A percentile compares a stretch with the other conserved stretches of the same genome.
Conservation (phyloP, 306 rosid genomes). For the Spatholobus suberectus region DNA sequence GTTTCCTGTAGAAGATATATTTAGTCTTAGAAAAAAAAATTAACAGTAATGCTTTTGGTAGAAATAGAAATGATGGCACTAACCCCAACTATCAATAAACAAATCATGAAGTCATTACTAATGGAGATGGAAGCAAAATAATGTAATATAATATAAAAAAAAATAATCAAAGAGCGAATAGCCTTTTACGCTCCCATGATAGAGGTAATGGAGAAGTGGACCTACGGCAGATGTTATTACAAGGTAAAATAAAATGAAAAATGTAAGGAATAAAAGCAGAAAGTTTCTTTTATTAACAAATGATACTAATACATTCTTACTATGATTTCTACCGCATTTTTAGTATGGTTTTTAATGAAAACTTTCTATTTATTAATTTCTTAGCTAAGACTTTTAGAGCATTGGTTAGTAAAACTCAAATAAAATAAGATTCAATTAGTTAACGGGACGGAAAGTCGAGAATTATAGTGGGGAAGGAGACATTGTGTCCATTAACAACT, state of each 20-base stretch:
- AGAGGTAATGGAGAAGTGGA: slow-evolving; percentile 45
- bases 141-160: neutral
- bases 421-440: neutral
- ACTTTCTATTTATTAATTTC: neutral
- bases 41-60: neutral
- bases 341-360: neutral
- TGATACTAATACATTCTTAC: neutral
- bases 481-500: neutral
- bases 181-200: slow-evolving; percentile 41
- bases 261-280: neutral
- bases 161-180: too few species aligned
- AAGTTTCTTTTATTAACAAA: neutral
- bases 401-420: neutral
- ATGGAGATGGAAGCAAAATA: slow-evolving; percentile 26
- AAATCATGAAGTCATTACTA: neutral
- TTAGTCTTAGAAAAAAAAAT: too few species aligned
- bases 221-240: neutral
- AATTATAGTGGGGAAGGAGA: neutral
- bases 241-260: neutral
- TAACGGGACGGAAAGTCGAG: slow-evolving; percentile 23
- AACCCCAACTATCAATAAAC: neutral
- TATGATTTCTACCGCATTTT: neutral
- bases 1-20: too few species aligned
- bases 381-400: neutral
- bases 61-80: neutral